Conservation (phyloP, 805 yeast species). For the Wickerhamiella kurtzmanii region DNA sequence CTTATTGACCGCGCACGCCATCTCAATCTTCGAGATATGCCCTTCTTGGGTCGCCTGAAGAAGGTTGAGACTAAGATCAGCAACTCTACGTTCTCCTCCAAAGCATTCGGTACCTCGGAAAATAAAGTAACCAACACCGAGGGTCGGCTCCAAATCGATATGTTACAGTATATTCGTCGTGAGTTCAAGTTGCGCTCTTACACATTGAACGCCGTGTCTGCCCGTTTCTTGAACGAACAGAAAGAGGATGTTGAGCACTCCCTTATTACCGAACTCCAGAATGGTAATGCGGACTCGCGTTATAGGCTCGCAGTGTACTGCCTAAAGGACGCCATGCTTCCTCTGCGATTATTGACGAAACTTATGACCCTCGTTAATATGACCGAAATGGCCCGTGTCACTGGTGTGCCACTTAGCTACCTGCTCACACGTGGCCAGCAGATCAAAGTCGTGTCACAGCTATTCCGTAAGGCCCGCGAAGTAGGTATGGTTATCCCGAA, state of each 20-base stretch:
- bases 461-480: conserved; percentile 82
- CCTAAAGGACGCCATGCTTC: conserved; percentile 88
- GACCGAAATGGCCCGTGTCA: conserved; percentile 98
- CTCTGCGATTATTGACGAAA: conserved; percentile 75
- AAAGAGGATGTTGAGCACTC: conserved; percentile 98
- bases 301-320: conserved; percentile 94
- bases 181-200: conserved; percentile 91
- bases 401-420: conserved; percentile 94
- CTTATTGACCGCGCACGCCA: conserved; percentile 76
- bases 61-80: conserved; percentile 61
- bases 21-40: conserved; percentile 51
- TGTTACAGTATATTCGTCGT: conserved; percentile 83
- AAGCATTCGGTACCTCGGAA: conserved; percentile 94
- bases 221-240: conserved; percentile 86
- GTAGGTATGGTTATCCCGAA: conserved; percentile 85
- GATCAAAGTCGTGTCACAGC: conserved; percentile 89
- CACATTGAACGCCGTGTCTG: conserved; percentile 88
- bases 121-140: conserved; percentile 84
- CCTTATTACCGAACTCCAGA: conserved; percentile 85
- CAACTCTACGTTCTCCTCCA: conserved; percentile 76
- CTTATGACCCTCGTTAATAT: conserved; percentile 93
- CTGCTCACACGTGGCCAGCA: conserved; percentile 90
- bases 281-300: conserved; percentile 85
- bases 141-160: conserved; percentile 89
- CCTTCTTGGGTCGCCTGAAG: conserved; percentile 71